Evolutionary conservation across 2,329 filamentous ascomycete genomes (phyloP).

Genomic region (Colletotrichum ledebouriae): DNA sequence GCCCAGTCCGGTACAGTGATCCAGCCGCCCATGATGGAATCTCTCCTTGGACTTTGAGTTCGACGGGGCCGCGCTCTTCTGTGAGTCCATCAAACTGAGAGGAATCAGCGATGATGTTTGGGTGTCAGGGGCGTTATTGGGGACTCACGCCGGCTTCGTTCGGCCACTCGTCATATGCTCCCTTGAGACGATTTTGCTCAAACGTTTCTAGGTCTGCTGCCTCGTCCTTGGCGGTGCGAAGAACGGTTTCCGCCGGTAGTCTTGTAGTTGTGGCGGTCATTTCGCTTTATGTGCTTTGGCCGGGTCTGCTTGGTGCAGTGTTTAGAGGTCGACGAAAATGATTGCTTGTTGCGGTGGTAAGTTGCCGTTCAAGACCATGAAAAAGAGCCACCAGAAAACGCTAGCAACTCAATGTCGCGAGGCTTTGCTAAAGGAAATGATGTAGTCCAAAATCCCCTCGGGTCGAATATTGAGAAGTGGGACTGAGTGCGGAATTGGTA

Average conservation of each 20-base stretch:
- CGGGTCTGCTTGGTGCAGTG: too few species aligned
- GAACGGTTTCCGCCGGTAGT: conserved; percentile 25
- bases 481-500: neutral
- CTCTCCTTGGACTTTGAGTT: conserved; percentile 71
- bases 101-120: neutral
- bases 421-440: too few species aligned
- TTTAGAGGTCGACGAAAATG: too few species aligned
- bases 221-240: conserved; percentile 38
- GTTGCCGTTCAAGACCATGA: too few species aligned
- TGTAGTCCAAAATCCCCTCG: too few species aligned
- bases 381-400: too few species aligned
- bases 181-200: conserved; percentile 42
- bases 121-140: neutral
- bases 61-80: conserved; percentile 74
- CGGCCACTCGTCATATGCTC: conserved; percentile 60
- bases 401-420: too few species aligned
- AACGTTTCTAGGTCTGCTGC: conserved; percentile 33
- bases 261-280: conserved; percentile 13
- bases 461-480: too few species aligned
- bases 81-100: conserved; percentile 75
- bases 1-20: conserved; percentile 80
- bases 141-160: conserved; percentile 61
- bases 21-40: conserved; percentile 82
- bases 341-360: too few species aligned
- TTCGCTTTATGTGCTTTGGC: neutral